phyloP scores from a whole-genome alignment of 305 asterid genomes.

The Rubia balearica region DNA sequence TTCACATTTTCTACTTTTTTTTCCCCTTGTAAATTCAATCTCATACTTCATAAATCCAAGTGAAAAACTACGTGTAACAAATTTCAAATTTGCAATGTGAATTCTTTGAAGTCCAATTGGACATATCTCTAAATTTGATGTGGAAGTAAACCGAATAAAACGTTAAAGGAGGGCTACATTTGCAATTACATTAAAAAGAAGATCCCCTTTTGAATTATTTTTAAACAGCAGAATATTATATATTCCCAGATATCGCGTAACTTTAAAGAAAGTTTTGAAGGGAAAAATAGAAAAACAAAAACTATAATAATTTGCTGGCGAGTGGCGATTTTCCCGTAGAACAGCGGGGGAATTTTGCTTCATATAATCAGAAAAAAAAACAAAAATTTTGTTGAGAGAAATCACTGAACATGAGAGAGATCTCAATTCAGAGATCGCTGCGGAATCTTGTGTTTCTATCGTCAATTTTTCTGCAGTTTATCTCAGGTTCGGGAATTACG shows the following conservation, averaged over 20 bases:
- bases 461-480: constrained; percentile 37
- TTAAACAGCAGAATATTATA: background rate
- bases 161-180: background rate
- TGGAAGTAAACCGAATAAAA: background rate
- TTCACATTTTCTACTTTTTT: no score
- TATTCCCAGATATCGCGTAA: constrained; percentile 12
- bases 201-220: background rate
- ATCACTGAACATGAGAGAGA: constrained; percentile 42
- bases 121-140: background rate
- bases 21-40: no score
- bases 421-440: constrained; percentile 38
- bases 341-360: background rate
- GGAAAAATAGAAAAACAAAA: background rate
- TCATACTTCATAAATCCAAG: no score
- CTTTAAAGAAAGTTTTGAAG: constrained; percentile 1
- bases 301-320: background rate
- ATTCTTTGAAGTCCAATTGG: no score
- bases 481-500: constrained; percentile 42
- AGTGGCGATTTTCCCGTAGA: constrained; percentile 5
- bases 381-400: background rate
- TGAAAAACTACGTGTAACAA: no score
- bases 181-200: constrained; percentile 5
- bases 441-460: constrained; percentile 39
- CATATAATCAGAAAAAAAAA: background rate
- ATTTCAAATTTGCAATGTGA: no score